A percentile compares a stretch with the other conserved stretches of the same genome.
Conservation (phyloP, 2,329 filamentous ascomycete species). For the Zelopaecilomyces penicillatus region DNA sequence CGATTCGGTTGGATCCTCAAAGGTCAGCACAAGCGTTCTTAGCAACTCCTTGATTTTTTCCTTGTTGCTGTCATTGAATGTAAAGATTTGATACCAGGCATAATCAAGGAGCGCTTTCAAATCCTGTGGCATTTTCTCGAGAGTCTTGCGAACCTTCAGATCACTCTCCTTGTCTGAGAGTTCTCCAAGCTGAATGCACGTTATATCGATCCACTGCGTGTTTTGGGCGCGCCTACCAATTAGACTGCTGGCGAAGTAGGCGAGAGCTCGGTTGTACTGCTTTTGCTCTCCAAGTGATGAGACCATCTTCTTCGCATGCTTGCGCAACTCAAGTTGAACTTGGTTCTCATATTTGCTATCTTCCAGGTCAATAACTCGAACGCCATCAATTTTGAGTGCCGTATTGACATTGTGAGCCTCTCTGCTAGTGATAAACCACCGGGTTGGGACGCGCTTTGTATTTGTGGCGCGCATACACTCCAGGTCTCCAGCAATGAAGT, state of each 20-base stretch:
- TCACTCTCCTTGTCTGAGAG: conserved; percentile 29
- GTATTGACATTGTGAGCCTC: conserved; percentile 18
- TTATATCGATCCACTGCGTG: conserved; percentile 36
- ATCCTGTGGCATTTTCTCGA: conserved; percentile 32
- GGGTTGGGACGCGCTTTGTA: conserved; percentile 15
- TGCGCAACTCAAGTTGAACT: conserved; percentile 26
- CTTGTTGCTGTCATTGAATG: conserved; percentile 19
- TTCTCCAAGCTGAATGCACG: conserved; percentile 32
- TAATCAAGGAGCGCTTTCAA: conserved; percentile 27
- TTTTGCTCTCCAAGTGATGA: conserved; percentile 24
- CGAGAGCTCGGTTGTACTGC: conserved; percentile 32
- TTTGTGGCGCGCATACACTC: conserved; percentile 15
- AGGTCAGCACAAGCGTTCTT: conserved; percentile 31
- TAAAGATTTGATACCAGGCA: conserved; percentile 30
- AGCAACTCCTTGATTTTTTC: conserved; percentile 35
- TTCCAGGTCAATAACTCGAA: conserved; percentile 28
- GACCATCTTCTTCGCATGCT: conserved; percentile 24
- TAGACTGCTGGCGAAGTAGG: conserved; percentile 33
- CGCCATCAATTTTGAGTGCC: conserved; percentile 18
- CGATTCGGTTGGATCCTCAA: conserved; percentile 30
- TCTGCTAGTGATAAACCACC: conserved; percentile 34
- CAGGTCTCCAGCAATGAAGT: conserved; percentile 22
- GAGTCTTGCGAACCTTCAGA: conserved; percentile 27
- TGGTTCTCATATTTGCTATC: conserved; percentile 29
- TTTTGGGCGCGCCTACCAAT: conserved; percentile 34